Conservation (phyloP, 129 eudicot species). For the Tanacetum coccineum region DNA sequence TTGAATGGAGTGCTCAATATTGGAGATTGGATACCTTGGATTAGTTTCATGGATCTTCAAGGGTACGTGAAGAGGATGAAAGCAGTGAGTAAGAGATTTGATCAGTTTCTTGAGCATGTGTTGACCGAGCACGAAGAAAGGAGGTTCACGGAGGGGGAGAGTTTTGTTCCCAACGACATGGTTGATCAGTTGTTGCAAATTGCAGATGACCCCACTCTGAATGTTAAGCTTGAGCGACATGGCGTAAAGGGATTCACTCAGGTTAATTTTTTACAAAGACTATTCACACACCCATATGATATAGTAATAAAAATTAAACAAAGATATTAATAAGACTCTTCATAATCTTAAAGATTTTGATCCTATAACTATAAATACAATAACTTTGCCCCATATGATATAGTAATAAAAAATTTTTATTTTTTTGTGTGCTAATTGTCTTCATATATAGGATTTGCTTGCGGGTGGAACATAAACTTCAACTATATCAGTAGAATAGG, state of each 20-base stretch:
- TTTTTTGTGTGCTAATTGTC: neutral
- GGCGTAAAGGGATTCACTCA: slow-evolving; percentile 66
- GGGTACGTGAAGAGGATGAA: slow-evolving; percentile 63
- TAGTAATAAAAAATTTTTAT: too few relatives aligned
- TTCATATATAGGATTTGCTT: neutral
- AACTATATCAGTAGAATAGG: slow-evolving; percentile 4
- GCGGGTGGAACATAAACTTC: slow-evolving; percentile 1
- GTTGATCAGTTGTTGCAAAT: slow-evolving; percentile 64
- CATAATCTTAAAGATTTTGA: too few relatives aligned
- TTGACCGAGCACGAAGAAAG: slow-evolving; percentile 39
- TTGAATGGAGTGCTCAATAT: slow-evolving; percentile 53
- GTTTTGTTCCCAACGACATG: slow-evolving; percentile 48
- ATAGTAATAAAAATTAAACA: too few relatives aligned
- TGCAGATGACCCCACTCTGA: slow-evolving; percentile 56
- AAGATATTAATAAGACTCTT: too few relatives aligned
- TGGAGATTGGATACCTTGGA: slow-evolving; percentile 52
- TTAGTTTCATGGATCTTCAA: slow-evolving; percentile 42
- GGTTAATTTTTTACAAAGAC: neutral
- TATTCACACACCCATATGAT: too few relatives aligned
- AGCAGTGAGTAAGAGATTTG: slow-evolving; percentile 35
- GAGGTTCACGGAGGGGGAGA: slow-evolving; percentile 23
- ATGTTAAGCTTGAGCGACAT: slow-evolving; percentile 59
- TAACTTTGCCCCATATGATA: too few relatives aligned
- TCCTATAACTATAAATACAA: too few relatives aligned
- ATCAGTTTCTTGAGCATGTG: slow-evolving; percentile 44